Evolutionary conservation across 2,329 filamentous ascomycete species (phyloP).

Genomic region (Penicillium sp.): DNA sequence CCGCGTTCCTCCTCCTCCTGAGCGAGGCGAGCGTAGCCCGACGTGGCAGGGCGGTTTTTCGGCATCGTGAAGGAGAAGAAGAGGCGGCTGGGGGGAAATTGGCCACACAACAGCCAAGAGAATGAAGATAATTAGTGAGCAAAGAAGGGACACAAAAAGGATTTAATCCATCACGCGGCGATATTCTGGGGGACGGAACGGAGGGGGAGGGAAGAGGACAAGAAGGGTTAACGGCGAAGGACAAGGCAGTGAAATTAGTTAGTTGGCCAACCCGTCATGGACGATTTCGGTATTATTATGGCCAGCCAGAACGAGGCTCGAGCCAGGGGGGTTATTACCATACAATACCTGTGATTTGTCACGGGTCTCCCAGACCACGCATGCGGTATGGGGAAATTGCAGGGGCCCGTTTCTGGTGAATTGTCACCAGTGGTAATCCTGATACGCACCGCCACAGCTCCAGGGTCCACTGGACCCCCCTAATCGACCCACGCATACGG

Average conservation of each 20-base stretch:
- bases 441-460: conserved; percentile 30
- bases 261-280: conserved; percentile 17
- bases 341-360: conserved; percentile 22
- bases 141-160: conserved; percentile 22
- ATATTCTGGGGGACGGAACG: not conserved
- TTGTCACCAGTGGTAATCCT: conserved; percentile 15
- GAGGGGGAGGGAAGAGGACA: conserved; percentile 6
- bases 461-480: conserved; percentile 22
- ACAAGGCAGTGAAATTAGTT: conserved; percentile 15
- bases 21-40: conserved; percentile 81
- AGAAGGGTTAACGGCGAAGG: conserved; percentile 4
- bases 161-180: conserved; percentile 24
- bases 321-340: conserved; percentile 19
- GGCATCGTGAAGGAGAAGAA: conserved; percentile 59
- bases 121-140: not conserved
- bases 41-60: conserved; percentile 70
- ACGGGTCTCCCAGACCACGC: not conserved
- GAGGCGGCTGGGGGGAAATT: conserved; percentile 15
- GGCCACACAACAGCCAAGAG: conserved; percentile 5
- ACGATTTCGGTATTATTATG: conserved; percentile 24
- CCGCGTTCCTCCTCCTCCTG: conserved; percentile 69
- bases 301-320: conserved; percentile 15
- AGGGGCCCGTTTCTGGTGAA: not conserved
- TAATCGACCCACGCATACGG: conserved; percentile 16
- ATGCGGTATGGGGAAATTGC: not conserved